Base-by-base conservation (phyloP, 2,329 filamentous ascomycete species). In the Waltergamsia citrina region DNA sequence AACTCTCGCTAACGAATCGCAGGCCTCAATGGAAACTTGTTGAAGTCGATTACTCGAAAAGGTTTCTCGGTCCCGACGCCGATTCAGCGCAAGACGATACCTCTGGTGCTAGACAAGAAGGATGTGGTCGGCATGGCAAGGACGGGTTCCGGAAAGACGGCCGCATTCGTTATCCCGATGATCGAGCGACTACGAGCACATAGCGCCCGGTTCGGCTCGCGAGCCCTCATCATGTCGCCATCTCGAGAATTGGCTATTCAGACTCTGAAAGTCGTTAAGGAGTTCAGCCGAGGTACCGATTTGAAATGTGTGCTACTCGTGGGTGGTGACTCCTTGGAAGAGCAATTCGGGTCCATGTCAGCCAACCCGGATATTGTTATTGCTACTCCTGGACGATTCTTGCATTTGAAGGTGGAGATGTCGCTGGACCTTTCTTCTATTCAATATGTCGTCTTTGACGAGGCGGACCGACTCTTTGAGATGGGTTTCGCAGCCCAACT, bases 81-180 rank as follows among this genome's bases (percentile, higher is more conserved):
- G 0, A 98, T 98, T 57, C 92, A 98, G 64, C 78, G 92, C 46
- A 96, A 96, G 60, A 85, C 92, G 3, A 94, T 98, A 31, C 93
- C 92, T 4, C 67, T 96, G 36, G 78, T 98, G 36, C 68, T 96
- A 46, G 84, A 93, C 41, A 76, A 82, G 35, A 85, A 87, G 60
- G 92, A 98, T 69, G 85, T 96, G n/a, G 90, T 98, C 17, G 93
- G 88, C 44, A 98, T 98, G 92, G 92, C 92, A 7, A 74, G 93
- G 44, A 98, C 93, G n/a, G 92, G 92, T 54, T 96, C 88, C 15
- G 92, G 92, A 64, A 98, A 98, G 67, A 98, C 93, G 2, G 92
- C 88, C 2, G 92, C 92, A 16, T 98, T 98, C 57, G 87, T 96
- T 18, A 93, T 98, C 43, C 92, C 92, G 28, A 94, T 98, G 90